Evolutionary conservation across 495 filamentous ascomycete species (phyloP), one percentile per base, ranked within the genome.

Genomic region (Penicillium roqueforti): DNA sequence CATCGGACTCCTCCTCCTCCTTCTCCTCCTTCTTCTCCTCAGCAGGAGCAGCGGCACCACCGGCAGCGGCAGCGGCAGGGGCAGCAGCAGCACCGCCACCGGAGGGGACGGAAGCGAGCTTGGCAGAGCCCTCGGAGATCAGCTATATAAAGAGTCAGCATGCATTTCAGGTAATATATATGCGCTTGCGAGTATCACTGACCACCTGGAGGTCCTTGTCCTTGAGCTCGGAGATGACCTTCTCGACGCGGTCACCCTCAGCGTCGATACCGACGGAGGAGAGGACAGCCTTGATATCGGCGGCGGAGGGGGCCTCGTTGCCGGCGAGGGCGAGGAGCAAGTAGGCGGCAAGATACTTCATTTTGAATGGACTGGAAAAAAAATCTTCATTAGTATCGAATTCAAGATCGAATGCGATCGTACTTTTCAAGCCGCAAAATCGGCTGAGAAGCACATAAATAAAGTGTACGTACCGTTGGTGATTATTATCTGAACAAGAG

Each of bases 281-380:
- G 71, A 99, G 89, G 68, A 99, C 92, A 53, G 63, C 76, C 83
- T 92, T 95, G 79, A 99, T 79, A 70, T 99, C 92, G 51, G 78
- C 77, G 58, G 87, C 89, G 47, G 89, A 91, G 61, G 93, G 93
- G 47, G 83, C 84, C 78, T 82, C 79, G 82, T 97, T 98, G 79
- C 93, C 93, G 69, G 83, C 93, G 62, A 97, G 84, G 80, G 79
- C 78, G 76, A 97, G 87, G 72, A 98, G 93, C 67, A 98, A 89
- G 85, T 96, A 98, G 70, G 93, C 92, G 72, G 93, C 95, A 79
- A 98, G 87, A 80, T 97, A 86, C 92, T 97, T 98, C 93, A 98
- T 98, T 89, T 86, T 92, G 79, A 76, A 68, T 73, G 40, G 58
- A 55, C 62, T 75, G 51, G 41, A 52, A 41, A 25, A 54, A 55